Base-by-base conservation (phyloP, 176 grass and related monocot genomes). In the Zoysia japonica region DNA sequence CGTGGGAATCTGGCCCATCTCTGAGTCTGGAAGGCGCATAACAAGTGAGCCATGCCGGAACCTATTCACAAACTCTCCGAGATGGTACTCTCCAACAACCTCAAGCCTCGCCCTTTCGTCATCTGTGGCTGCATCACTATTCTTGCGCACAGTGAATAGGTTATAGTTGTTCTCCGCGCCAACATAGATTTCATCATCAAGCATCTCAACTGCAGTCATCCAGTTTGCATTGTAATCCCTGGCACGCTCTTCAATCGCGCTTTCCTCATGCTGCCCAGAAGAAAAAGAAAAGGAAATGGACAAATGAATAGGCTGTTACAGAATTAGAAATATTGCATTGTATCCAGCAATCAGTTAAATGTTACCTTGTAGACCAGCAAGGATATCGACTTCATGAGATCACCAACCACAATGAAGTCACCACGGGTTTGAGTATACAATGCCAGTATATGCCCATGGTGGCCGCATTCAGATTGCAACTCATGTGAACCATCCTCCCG, bases 181-280 rank as follows among this genome's bases (percentile, higher is more conserved):
- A 5, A 98, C n/a, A 62, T 92, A 98, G 45, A 92, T 78, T 17
- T 98, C 92, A 51, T 98, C 95, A 49, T 98, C 85, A 71, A 98
- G 81, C 86, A 98, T 90, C 92, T 98, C 92, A 76, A 98, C 87
- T 59, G 95, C 90, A 78, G 83, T 90, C 90, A 94, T 98, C 95
- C 95, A 98, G 82, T 92, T 98, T 42, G 95, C 88, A 39, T 89
- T 98, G 51, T 94, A 98, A 78, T 98, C 95, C 16, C 95, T 78
- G 8, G 95, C 89, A 13, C 86, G 75, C 88, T 94, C 90, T 80
- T 98, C 92, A 4, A 98, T 98, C 0, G 84, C 87, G 62, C 95
- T 85, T 83, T 98, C 95, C 78, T 98, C 95, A 0, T 94, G 92
- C 95, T 94, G 73, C 28, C 5, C 74, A 88, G 19, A 70, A 41